These are phyloP conservation scores for Neopestalotiopsis sp. DNA, from an alignment of 2,329 filamentous ascomycete genomes.

Conservation along the genomic window DNA sequence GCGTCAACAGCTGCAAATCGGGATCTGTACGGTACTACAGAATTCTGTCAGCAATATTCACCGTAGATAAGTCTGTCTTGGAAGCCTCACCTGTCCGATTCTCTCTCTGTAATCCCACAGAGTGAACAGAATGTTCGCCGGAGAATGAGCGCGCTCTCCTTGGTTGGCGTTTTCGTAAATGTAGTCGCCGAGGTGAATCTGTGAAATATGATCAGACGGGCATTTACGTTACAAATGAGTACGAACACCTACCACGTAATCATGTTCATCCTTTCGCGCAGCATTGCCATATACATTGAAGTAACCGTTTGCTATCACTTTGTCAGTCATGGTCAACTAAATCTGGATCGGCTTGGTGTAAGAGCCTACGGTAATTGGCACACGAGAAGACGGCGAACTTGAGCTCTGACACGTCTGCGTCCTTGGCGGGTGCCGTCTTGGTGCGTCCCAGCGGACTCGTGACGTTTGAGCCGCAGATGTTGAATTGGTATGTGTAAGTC, in stretches of 20 bases:
- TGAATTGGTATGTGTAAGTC: constrained; percentile 32
- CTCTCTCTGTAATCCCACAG: constrained; percentile 51
- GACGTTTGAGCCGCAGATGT: constrained; percentile 36
- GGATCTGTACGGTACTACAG: constrained; percentile 46
- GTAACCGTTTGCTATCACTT: constrained; percentile 45
- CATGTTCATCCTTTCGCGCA: constrained; percentile 48
- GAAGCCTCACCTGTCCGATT: constrained; percentile 36
- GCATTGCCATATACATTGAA: constrained; percentile 54
- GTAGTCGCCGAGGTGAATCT: constrained; percentile 52
- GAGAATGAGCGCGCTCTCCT: constrained; percentile 35
- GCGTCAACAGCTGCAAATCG: constrained; percentile 46
- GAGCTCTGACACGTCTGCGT: constrained; percentile 35
- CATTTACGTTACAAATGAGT: not conserved
- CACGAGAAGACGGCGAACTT: constrained; percentile 41
- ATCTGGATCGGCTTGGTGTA: not conserved
- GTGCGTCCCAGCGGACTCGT: constrained; percentile 39
- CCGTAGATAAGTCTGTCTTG: too few relatives aligned
- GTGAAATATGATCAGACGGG: not conserved
- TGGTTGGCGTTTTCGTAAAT: constrained; percentile 65
- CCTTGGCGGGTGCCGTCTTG: constrained; percentile 38
- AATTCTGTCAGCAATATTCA: not conserved
- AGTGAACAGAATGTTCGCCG: constrained; percentile 36
- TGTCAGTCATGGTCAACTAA: not conserved
- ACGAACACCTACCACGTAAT: constrained; percentile 47
- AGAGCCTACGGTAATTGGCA: constrained; percentile 38